phyloP scores from a whole-genome alignment of 1,284 basidiomycete genomes.

The Fistulina hepatica region DNA sequence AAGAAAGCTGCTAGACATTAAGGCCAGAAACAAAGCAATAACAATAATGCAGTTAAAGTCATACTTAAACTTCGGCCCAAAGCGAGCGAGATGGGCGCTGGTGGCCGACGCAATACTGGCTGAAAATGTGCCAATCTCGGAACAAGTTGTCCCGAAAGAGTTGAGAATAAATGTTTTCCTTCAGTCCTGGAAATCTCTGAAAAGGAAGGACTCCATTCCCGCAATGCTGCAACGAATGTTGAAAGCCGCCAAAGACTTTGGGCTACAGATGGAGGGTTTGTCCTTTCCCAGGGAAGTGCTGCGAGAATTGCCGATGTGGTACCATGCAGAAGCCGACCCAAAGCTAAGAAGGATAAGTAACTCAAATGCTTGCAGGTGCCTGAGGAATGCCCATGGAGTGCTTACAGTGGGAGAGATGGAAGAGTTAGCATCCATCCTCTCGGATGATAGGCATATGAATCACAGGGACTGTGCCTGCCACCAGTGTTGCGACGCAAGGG shows the following conservation, averaged over 20 bases:
- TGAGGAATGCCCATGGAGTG: neutral
- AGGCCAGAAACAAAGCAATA: conserved; percentile 13
- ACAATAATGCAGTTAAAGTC: conserved; percentile 11
- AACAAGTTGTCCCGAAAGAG: neutral
- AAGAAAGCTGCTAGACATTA: conserved; percentile 10
- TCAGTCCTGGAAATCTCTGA: neutral
- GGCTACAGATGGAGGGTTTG: neutral
- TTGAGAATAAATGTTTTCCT: neutral
- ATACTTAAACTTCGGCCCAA: conserved; percentile 10
- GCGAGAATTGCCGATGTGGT: neutral
- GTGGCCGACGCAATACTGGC: conserved; percentile 3
- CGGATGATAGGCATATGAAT: neutral
- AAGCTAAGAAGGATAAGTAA: neutral
- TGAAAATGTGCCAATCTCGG: neutral
- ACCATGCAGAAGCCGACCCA: neutral
- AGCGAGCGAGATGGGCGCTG: conserved; percentile 1
- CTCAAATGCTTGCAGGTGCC: neutral
- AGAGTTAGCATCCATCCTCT: neutral
- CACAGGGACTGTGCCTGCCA: neutral
- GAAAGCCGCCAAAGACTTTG: neutral
- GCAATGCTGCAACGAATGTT: neutral
- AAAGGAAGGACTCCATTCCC: neutral
- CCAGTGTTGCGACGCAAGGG: neutral
- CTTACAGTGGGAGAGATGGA: neutral
- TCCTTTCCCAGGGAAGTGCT: neutral